These are phyloP conservation scores for Wallacemonas collosoma DNA, from an alignment of 208 protist genomes.

Conservation along the genomic window DNA sequence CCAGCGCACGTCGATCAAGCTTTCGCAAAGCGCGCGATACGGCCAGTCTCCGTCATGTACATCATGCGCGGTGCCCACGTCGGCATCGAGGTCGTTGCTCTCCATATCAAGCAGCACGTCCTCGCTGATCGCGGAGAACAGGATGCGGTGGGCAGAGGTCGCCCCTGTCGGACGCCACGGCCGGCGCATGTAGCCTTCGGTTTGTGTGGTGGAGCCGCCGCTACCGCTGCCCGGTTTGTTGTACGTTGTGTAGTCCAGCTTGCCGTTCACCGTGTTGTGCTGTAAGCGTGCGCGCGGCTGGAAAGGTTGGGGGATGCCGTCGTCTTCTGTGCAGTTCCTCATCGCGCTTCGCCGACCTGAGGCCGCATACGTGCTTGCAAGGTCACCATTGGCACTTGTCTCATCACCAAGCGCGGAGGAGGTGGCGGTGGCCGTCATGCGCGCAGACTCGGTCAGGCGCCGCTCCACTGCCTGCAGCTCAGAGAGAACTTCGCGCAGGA, in stretches of 20 bases:
- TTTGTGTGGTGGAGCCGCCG: conserved; percentile 3
- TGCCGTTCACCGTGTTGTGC: conserved; percentile 20
- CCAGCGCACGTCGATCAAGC: conserved; percentile 75
- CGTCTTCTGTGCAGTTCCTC: conserved; percentile 21
- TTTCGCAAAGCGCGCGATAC: conserved; percentile 58
- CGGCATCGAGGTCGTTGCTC: conserved; percentile 62
- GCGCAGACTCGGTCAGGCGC: conserved; percentile 23
- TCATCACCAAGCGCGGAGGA: background rate
- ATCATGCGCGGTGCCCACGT: conserved; percentile 46
- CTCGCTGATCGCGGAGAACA: conserved; percentile 43
- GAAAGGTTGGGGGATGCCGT: conserved; percentile 24
- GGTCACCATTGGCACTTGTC: background rate
- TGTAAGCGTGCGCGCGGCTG: conserved; percentile 33
- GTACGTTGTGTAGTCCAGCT: conserved; percentile 27
- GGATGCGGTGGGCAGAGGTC: conserved; percentile 36
- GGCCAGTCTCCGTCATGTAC: conserved; percentile 62
- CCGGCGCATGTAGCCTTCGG: conserved; percentile 28
- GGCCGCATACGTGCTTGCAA: background rate
- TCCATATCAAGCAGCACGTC: conserved; percentile 35
- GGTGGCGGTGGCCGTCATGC: background rate
- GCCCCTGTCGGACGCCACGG: conserved; percentile 36
- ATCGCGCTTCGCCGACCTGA: background rate
- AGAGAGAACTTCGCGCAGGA: conserved; percentile 62
- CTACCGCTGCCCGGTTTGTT: conserved; percentile 6
- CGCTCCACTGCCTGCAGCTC: conserved; percentile 61